A percentile compares a stretch with the other conserved stretches of the same genome.
phyloP scores from a whole-genome alignment of 2,329 filamentous ascomycete species.

The Fusarium sarcochroum region DNA sequence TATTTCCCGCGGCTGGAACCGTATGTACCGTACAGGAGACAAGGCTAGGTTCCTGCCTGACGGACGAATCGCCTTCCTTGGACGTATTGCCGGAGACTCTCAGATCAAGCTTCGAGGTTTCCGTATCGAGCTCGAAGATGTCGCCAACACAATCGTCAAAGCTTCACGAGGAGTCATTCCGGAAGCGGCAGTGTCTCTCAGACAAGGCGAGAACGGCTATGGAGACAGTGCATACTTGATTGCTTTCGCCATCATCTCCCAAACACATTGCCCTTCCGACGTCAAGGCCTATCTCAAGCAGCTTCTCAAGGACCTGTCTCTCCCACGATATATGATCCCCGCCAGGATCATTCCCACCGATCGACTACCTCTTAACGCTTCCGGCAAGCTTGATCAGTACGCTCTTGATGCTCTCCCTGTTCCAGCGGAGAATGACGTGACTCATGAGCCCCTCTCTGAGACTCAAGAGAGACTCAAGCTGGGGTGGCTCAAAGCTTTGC shows the following conservation, averaged over 20 bases:
- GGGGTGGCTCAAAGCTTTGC: constrained; percentile 7
- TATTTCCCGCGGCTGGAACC: not conserved
- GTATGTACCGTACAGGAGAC: constrained; percentile 13
- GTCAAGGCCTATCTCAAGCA: not conserved
- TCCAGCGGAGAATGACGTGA: not conserved
- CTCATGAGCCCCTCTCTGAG: not conserved
- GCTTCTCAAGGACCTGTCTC: not conserved
- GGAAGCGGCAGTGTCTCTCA: constrained; percentile 1
- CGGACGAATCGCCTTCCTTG: constrained; percentile 1
- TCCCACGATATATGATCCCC: constrained; percentile 8
- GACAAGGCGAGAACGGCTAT: not conserved
- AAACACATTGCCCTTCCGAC: not conserved
- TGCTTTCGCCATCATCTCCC: constrained; percentile 2
- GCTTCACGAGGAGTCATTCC: not conserved
- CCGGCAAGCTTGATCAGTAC: constrained; percentile 12
- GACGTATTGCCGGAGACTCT: constrained; percentile 1
- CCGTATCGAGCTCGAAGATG: constrained; percentile 12
- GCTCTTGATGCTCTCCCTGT: not conserved
- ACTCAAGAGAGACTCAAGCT: constrained; percentile 11
- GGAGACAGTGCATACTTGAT: constrained; percentile 9
- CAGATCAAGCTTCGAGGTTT: constrained; percentile 20
- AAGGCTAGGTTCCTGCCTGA: constrained; percentile 8
- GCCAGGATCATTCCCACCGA: not conserved
- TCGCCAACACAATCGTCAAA: constrained; percentile 12
- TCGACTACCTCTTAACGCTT: not conserved